phyloP scores from a whole-genome alignment of 2,329 filamentous ascomycete species.

The Talaromyces sp. region DNA sequence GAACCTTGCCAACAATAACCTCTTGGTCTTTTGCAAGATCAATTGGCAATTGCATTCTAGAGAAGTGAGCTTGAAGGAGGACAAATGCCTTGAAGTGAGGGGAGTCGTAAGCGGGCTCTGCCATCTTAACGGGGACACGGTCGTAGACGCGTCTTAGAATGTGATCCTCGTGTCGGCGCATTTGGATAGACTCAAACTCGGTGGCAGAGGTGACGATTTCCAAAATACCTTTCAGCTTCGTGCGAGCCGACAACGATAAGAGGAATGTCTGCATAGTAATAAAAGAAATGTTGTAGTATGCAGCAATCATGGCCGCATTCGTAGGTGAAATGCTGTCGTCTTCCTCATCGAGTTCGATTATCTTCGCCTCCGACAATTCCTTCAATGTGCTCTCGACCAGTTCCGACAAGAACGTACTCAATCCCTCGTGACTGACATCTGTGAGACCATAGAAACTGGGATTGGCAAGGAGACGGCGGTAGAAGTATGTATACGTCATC shows the following conservation, averaged over 20 bases:
- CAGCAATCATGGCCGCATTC: constrained; percentile 96
- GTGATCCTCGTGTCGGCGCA: constrained; percentile 84
- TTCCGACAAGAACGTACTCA: constrained; percentile 93
- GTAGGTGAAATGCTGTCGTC: constrained; percentile 85
- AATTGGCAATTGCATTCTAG: constrained; percentile 90
- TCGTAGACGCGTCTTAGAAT: constrained; percentile 91
- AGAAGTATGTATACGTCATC: constrained; percentile 98
- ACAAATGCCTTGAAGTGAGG: constrained; percentile 98
- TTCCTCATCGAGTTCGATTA: constrained; percentile 92
- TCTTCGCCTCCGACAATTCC: constrained; percentile 86
- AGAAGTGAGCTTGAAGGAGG: constrained; percentile 95
- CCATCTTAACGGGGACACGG: constrained; percentile 91
- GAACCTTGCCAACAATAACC: constrained; percentile 74
- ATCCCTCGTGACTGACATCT: constrained; percentile 82
- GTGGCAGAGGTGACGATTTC: constrained; percentile 97
- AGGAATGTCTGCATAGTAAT: constrained; percentile 99
- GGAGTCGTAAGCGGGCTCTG: constrained; percentile 79
- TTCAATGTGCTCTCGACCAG: constrained; percentile 89
- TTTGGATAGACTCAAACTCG: constrained; percentile 93
- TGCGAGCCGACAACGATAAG: constrained; percentile 79
- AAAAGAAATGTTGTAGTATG: constrained; percentile 99
- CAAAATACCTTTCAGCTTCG: constrained; percentile 93
- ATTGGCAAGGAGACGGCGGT: constrained; percentile 88
- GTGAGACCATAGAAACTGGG: constrained; percentile 93
- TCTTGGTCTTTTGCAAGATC: constrained; percentile 97